Conservation (phyloP, 2,329 filamentous ascomycete species). For the Furcasterigmium furcatum region DNA sequence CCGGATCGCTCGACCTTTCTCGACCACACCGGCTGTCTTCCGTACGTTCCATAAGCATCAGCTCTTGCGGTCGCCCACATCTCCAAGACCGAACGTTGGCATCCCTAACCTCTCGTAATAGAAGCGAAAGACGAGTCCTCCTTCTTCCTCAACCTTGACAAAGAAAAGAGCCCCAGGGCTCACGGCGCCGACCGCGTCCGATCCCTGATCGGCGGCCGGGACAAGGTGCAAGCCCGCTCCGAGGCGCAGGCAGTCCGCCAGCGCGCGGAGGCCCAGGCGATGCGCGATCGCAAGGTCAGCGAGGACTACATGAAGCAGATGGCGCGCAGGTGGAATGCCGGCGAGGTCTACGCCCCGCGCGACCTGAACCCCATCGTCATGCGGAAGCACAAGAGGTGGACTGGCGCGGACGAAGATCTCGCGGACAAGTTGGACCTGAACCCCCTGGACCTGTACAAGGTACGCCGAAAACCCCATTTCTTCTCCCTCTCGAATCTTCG, state of each 20-base stretch:
- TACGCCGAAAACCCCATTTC: conserved; percentile 38
- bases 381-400: conserved; percentile 69
- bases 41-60: conserved; percentile 8
- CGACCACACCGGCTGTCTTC: conserved; percentile 7
- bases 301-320: conserved; percentile 60
- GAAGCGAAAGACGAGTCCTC: not conserved
- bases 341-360: conserved; percentile 88
- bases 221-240: conserved; percentile 16
- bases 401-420: conserved; percentile 60
- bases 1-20: conserved; percentile 10
- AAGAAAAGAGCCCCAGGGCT: not conserved
- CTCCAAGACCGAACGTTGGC: too few relatives aligned
- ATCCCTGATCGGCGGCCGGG: conserved; percentile 13
- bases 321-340: conserved; percentile 67
- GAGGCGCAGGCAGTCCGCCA: too few relatives aligned
- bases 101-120: not conserved
- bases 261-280: conserved; percentile 33
- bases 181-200: conserved; percentile 8
- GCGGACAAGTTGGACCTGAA: conserved; percentile 78
- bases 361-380: conserved; percentile 78
- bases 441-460: conserved; percentile 84
- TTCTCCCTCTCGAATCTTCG: not conserved
- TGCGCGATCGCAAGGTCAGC: conserved; percentile 34
- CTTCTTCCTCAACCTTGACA: conserved; percentile 10
- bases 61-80: too few relatives aligned